Base-by-base conservation (phyloP, 371 early-diverging fungal genomes). In the Saksenaea vasiformis region DNA sequence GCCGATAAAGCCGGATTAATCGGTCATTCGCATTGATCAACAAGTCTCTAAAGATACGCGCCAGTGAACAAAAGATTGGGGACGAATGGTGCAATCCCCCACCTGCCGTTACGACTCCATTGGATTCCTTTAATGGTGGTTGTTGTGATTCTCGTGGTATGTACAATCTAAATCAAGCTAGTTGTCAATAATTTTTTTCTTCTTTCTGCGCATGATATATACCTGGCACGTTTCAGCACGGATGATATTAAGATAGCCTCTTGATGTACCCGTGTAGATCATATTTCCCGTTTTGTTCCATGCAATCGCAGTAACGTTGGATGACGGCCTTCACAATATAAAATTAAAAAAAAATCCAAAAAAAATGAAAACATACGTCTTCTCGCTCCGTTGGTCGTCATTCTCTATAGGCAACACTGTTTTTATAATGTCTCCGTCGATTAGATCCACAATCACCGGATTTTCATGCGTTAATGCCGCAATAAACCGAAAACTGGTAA, bases 21-120 rank as follows among this genome's bases (percentile, higher is more conserved):
- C 90, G 84, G 67, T 94, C 95, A 54, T 82, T 82, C 1, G 88
- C 79, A 71, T 91, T 93, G 59, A 93, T 80, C 11, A 91, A 70
- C 24, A 94, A 68, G 56, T 91, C 87, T 60, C 90, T 92, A 65
- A 24, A 19, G 5, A 51, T 24, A 24, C 31, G 35, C 41, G 56
- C 28, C 24, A 47, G 34, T 59, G 3, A 38, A 31, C 14, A 34
- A 4, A 7, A 36, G 11, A 5, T 36, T 24, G 37, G 27, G 37
- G 41, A 41, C 14, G 27, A 56, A 26, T 28, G 15, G 11, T 15
- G 8, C 27, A 1, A 36, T 64, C 5, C 47, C 15, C 8, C 65
- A 82, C 80, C 74, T 74, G 67, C 85, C 85, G 47, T 82, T 80
- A 31, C 79, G 68, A 65, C 78, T 88, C 68, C 87, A 84, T 34